Evolutionary conservation across 2,329 filamentous ascomycete genomes (phyloP).

Genomic region (Triangularia verruculosa): DNA sequence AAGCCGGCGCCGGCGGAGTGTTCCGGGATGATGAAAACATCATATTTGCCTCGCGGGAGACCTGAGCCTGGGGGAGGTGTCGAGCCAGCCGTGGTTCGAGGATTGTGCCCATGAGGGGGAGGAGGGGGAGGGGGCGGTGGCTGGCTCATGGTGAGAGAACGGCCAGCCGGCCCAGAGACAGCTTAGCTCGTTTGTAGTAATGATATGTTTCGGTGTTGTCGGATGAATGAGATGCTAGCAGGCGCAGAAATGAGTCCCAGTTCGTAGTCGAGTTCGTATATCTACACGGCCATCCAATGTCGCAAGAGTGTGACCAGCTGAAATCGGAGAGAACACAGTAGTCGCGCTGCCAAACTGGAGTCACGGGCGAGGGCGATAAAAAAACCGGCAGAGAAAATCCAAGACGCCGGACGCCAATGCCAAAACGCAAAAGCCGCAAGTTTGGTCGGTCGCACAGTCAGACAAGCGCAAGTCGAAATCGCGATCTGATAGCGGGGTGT

Average conservation of each 20-base stretch:
- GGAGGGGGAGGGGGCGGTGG: conserved; percentile 81
- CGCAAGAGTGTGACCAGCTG: conserved; percentile 28
- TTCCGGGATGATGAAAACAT: conserved; percentile 94
- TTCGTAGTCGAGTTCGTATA: conserved; percentile 36
- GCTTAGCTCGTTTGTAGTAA: neutral
- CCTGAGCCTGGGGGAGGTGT: conserved; percentile 42
- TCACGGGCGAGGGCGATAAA: neutral
- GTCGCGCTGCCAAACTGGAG: neutral
- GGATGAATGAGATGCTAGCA: neutral
- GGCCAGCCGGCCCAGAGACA: conserved; percentile 20
- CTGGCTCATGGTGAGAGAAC: conserved; percentile 41
- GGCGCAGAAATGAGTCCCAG: conserved; percentile 6
- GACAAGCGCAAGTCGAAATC: neutral
- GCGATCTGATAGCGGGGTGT: neutral
- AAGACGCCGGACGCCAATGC: conserved; percentile 22
- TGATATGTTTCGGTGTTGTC: neutral
- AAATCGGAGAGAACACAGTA: neutral
- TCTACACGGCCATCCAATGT: conserved; percentile 35
- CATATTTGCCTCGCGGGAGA: conserved; percentile 85
- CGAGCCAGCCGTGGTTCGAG: conserved; percentile 58
- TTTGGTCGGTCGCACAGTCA: conserved; percentile 8
- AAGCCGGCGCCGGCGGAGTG: conserved; percentile 88
- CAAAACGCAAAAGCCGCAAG: conserved; percentile 16
- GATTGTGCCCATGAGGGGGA: conserved; percentile 79
- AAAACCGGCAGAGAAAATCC: conserved; percentile 8